These are phyloP conservation scores for Backusella westeae DNA, from an alignment of 192 early-diverging fungal species.

Conservation along the genomic window DNA sequence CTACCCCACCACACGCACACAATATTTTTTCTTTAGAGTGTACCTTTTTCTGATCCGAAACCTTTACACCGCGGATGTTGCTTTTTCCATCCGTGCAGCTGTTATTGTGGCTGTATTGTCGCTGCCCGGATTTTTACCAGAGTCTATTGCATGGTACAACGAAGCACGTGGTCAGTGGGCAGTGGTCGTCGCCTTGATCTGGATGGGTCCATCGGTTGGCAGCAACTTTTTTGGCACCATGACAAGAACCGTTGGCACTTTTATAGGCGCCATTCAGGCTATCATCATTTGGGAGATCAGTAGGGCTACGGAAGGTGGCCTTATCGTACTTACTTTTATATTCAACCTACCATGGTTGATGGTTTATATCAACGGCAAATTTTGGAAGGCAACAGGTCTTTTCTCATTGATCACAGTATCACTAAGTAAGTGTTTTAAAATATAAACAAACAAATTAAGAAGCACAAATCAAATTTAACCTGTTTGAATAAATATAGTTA, in stretches of 20 bases:
- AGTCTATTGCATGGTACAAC: slow-evolving; percentile 27
- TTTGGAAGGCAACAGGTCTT: slow-evolving; percentile 36
- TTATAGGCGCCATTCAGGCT: slow-evolving; percentile 25
- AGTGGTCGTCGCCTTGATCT: slow-evolving; percentile 30
- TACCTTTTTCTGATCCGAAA: slow-evolving; percentile 24
- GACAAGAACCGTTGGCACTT: slow-evolving; percentile 27
- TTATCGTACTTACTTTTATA: slow-evolving; percentile 23
- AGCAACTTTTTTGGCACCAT: slow-evolving; percentile 37
- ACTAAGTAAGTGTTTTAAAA: slow-evolving; percentile 25
- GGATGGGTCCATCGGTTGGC: slow-evolving; percentile 37
- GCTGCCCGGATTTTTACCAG: slow-evolving; percentile 33
- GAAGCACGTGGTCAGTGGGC: slow-evolving; percentile 36
- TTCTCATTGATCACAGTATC: slow-evolving; percentile 36
- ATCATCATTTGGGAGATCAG: slow-evolving; percentile 36
- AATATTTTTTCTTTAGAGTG: slow-evolving; percentile 27
- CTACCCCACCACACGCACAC: slow-evolving; percentile 17
- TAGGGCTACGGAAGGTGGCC: neutral
- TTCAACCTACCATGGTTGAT: slow-evolving; percentile 36
- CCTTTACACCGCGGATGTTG: slow-evolving; percentile 27
- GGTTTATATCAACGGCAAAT: slow-evolving; percentile 28
- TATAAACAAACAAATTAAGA: neutral
- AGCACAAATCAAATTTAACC: neutral
- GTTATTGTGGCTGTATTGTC: slow-evolving; percentile 25
- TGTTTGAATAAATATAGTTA: slow-evolving; percentile 9
- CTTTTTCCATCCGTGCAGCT: slow-evolving; percentile 29